Evolutionary conservation across 768 basidiomycete genomes (phyloP).

Genomic region (Pholiota molesta): DNA sequence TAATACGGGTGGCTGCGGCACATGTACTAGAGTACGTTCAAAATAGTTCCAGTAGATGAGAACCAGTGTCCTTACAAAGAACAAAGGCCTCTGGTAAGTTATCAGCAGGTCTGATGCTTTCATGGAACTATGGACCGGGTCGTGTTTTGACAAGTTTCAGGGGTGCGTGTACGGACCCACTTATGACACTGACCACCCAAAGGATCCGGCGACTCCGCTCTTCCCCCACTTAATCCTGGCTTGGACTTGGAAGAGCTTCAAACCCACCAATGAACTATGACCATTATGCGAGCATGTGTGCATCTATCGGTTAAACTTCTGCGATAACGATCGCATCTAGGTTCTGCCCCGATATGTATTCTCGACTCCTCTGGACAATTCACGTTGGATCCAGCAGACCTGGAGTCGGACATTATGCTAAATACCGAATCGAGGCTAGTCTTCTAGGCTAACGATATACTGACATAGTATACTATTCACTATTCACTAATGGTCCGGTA

Average conservation of each 20-base stretch:
- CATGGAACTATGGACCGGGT: neutral
- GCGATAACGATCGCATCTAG: neutral
- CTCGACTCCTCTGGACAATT: neutral
- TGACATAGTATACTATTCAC: too few species aligned
- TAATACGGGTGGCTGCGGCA: neutral
- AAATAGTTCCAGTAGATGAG: neutral
- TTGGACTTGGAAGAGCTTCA: neutral
- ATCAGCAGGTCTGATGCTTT: slow-evolving; percentile 1
- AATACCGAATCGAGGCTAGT: neutral
- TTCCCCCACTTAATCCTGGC: neutral
- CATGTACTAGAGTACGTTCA: neutral
- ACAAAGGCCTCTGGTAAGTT: neutral
- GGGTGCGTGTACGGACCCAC: neutral
- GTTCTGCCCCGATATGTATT: neutral
- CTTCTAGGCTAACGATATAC: too few species aligned
- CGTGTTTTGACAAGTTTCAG: neutral
- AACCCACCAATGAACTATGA: neutral
- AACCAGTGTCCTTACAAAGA: neutral
- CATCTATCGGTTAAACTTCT: neutral
- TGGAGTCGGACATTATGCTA: neutral
- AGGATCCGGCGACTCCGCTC: neutral
- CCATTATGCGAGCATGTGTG: neutral
- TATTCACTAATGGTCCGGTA: too few species aligned
- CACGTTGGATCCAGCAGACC: neutral
- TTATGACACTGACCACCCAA: neutral